Evolutionary conservation across 2,329 filamentous ascomycete genomes (phyloP), one percentile per base, ranked within the genome.

Genomic region (Ambrosiella beaveri): DNA sequence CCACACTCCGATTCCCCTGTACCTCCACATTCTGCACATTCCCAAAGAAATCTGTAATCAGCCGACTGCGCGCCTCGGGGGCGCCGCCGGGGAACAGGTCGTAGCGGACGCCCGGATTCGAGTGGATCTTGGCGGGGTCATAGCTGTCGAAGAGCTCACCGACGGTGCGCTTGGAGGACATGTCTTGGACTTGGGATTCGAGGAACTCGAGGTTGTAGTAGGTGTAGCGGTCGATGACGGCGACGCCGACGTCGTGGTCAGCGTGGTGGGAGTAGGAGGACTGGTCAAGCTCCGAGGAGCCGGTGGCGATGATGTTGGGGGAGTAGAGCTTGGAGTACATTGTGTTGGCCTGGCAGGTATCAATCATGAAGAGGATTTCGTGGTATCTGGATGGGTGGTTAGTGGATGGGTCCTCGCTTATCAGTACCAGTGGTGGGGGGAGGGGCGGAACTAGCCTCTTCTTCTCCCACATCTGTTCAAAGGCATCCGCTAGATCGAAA

Each of bases 391-490:
- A 15, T 17, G 7, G 19, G 19, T 15, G 45, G 19, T 56, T 54
- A 50, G 37, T 57, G 6, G 17, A 49, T 41, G n/a, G 15, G 27
- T 27, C 27, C 27, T 27, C 3, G 5, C 27, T 27, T 27, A 27
- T 57, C 2, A 27, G 39, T 15, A 44, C 13, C n/a, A n/a, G 38
- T 41, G n/a, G 17, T 15, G n/a, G n/a, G 7, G 37, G 17, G 8
- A 13, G 9, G 36, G 8, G 17, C 19, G 44, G 39, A n/a, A 52
- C 68, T n/a, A 69, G 84, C 75, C 93, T 84, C 74, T 94, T 94
- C 81, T 98, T 98, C 77, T 98, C 93, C 87, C 90, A 96, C 93
- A 98, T 98, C 75, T 98, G 91, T 71, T 94, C 89, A 69, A 98
- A 97, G 0, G 93, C 93, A 70, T 98, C 88, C 4, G 94, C 93